Evolutionary conservation across 75 land plant species (phyloP), one percentile per base, ranked within the genome.

Genomic region (Selaginella tamariscina): DNA sequence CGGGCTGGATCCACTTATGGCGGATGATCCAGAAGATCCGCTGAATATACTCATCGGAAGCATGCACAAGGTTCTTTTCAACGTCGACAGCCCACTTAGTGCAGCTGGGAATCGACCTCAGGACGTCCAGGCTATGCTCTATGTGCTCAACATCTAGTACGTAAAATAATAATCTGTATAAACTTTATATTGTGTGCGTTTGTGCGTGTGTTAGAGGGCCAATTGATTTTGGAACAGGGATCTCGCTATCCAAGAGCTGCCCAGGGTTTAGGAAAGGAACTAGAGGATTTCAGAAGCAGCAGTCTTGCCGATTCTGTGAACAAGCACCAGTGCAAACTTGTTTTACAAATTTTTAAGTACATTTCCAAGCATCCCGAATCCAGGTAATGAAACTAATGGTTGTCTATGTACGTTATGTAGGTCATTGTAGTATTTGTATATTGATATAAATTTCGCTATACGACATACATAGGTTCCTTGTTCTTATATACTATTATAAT

Each of bases 11-110:
- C 98, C 98, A 32, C 79, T 94, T 65, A 85, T 94, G 8, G 91
- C 96, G n/a, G 98, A 94, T 71, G 98, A 94, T 59, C 98, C 98
- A 63, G 98, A 94, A 44, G 98, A 94, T 73, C 86, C 91, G 15
- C 64, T 94, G 62, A 94, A 87, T 71, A 82, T 94, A n/a, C 72
- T 89, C 27, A 69, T 94, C 33, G 79, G 86, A 68, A 88, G 85
- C 70, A 85, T 90, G 22, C 98, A 80, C 81, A 94, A 87, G 69
- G 86, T 94, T 27, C 67, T 94, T 54, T 94, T 94, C 80, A 85
- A 79, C 73, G 71, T 74, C n/a, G 98, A 94, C 75, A 77, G 88
- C 29, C 66, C 96, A 49, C 79, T 83, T 74, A 75, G 68, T 0
- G 76, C 74, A 65, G 68, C 81, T 62, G 77, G 96, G 56, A 87